These are phyloP conservation scores for Candida tropicalis DNA, from an alignment of 1,139 yeast genomes.

Conservation along the genomic window DNA sequence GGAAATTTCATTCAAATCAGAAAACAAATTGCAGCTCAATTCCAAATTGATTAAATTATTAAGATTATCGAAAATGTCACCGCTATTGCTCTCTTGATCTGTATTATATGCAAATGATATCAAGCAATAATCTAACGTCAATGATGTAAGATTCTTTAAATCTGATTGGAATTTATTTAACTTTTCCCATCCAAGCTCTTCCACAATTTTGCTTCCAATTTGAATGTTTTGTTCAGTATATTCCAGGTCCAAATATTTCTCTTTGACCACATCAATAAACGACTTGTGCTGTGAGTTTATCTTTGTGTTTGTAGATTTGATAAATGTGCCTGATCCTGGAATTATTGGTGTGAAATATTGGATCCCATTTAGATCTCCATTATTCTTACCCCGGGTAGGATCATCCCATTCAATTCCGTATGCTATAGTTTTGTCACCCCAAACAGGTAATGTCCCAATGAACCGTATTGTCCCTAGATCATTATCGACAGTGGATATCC, in stretches of 20 bases:
- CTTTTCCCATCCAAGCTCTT: constrained; percentile 67
- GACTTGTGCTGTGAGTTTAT: constrained; percentile 24
- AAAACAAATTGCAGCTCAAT: constrained; percentile 62
- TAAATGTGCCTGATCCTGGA: constrained; percentile 62
- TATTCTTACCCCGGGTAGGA: constrained; percentile 69
- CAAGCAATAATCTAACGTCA: constrained; percentile 50
- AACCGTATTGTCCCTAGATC: constrained; percentile 65
- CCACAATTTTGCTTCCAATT: constrained; percentile 59
- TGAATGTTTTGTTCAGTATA: constrained; percentile 25
- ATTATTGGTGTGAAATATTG: constrained; percentile 53
- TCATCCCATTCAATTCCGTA: constrained; percentile 91
- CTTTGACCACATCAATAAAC: constrained; percentile 49
- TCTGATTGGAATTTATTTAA: constrained; percentile 50
- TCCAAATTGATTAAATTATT: constrained; percentile 49
- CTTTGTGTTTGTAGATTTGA: constrained; percentile 48
- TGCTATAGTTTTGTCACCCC: constrained; percentile 57
- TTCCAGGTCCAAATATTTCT: constrained; percentile 43
- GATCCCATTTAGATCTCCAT: constrained; percentile 67
- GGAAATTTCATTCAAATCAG: constrained; percentile 40
- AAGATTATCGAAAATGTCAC: constrained; percentile 20
- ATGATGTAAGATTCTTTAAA: constrained; percentile 43
- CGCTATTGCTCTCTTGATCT: constrained; percentile 8
- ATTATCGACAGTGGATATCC: constrained; percentile 46
- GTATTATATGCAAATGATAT: constrained; percentile 23
- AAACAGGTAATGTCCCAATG: constrained; percentile 56